phyloP scores from a whole-genome alignment of 257 asterid species.

The Ballota nigra region DNA sequence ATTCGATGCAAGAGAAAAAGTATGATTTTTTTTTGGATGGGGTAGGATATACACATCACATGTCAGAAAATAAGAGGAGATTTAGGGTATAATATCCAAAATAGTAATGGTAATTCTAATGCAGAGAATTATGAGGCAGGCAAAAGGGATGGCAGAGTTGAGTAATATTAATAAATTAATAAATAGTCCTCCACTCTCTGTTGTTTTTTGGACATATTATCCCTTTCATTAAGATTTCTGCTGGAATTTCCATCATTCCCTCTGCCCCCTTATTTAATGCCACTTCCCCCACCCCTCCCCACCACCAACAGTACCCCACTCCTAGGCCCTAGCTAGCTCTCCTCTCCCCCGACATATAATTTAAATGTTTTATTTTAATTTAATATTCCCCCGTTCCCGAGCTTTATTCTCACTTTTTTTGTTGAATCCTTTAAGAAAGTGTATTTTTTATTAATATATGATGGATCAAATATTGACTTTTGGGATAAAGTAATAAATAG shows the following conservation, averaged over 20 bases:
- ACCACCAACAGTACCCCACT: background rate
- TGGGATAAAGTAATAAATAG: no score
- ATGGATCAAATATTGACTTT: no score
- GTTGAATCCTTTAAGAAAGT: no score
- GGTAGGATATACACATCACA: background rate
- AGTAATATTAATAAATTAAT: background rate
- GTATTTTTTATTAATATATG: no score
- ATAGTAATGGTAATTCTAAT: background rate
- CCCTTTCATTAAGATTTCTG: slow-evolving; percentile 21
- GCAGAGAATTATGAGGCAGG: slow-evolving; percentile 15
- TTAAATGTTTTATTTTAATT: no score
- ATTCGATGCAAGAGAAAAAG: no score
- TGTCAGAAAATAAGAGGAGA: background rate
- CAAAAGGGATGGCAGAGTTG: slow-evolving; percentile 9
- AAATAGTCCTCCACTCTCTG: background rate
- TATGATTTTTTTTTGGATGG: no score
- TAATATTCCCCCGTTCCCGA: no score
- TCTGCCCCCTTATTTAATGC: slow-evolving; percentile 42
- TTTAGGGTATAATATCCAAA: slow-evolving; percentile 5
- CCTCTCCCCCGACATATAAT: background rate
- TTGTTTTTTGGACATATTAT: slow-evolving; percentile 25
- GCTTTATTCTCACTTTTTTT: no score
- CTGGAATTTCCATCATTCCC: slow-evolving; percentile 40
- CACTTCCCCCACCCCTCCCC: slow-evolving; percentile 22
- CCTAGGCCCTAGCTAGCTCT: background rate